Conservation (phyloP, 352 stramenopile genomes). For the Phytophthora pluvialis region DNA sequence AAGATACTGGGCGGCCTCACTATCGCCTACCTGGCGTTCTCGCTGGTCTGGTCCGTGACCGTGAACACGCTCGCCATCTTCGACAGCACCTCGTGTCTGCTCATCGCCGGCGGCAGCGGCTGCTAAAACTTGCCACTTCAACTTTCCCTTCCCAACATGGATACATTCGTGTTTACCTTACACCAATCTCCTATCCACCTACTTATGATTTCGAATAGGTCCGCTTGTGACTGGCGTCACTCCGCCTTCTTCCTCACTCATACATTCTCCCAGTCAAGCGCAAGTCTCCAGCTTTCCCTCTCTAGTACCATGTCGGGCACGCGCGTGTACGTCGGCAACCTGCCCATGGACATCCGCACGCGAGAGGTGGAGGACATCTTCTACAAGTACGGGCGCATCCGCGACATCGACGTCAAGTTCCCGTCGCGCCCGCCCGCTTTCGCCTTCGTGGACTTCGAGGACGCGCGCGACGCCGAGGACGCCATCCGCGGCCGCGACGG, state of each 20-base stretch:
- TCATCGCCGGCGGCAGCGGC: constrained; percentile 15
- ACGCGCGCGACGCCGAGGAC: constrained; percentile 70
- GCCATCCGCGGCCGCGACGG: constrained; percentile 58
- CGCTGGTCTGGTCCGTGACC: constrained; percentile 21
- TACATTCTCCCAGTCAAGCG: constrained; percentile 38
- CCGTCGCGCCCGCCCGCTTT: constrained; percentile 63
- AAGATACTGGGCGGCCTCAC: constrained; percentile 17
- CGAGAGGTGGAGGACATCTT: constrained; percentile 81
- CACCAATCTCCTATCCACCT: background rate
- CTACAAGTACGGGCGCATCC: constrained; percentile 72
- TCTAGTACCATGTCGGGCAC: constrained; percentile 39
- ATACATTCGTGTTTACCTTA: constrained; percentile 2
- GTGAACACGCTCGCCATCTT: constrained; percentile 30
- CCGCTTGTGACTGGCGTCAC: constrained; percentile 9
- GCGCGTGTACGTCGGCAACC: constrained; percentile 74
- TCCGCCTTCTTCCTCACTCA: constrained; percentile 22
- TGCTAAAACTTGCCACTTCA: constrained; percentile 13
- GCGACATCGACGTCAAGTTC: constrained; percentile 76
- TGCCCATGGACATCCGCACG: constrained; percentile 77
- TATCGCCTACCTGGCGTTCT: constrained; percentile 19
- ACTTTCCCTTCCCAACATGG: background rate
- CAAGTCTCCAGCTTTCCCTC: background rate
- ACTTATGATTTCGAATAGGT: background rate
- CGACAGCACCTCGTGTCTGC: constrained; percentile 24
- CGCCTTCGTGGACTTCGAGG: constrained; percentile 81